Evolutionary conservation across 2,329 filamentous ascomycete genomes (phyloP), one percentile per base, ranked within the genome.

Genomic region (Mycosphaerella arachidis): DNA sequence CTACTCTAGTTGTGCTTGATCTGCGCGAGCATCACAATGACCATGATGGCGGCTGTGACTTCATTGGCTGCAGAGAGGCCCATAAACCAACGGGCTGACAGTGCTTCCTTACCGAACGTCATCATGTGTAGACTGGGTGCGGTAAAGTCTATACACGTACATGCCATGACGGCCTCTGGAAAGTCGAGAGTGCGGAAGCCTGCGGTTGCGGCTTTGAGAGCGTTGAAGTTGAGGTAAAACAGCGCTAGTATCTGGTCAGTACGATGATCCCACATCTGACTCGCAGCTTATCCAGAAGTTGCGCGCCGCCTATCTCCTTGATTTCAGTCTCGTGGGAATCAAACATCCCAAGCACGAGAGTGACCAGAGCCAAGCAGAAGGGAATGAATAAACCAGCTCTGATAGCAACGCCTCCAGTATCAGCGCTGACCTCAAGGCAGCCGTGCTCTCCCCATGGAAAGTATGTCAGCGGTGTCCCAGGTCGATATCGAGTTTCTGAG

Each of bases 1-100:
- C 6, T 10, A 8, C 9, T 6, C 5, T 33, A 53, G 29, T 53
- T 53, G 29, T 37, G 10, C 20, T n/a, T 27, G 33, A 76, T 53
- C 13, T 29, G 12, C 5, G 50, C 29, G 18, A 53, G 50, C 50
- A 53, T 53, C 16, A 20, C 4, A 29, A 20, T 27, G 12, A 50
- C 8, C 20, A 50, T 50, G 5, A 29, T 7, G 1, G 20, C 48
- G 1, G 48, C 16, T 7, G 27, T 13, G 48, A 50, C 10, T 20
- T 50, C 5, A 13, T 50, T 50, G 3, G 27, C 10, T 29, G 48
- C 48, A 13, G 48, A 20, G 7, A 29, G n/a, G 29, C 20, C 2
- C 13, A 50, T 6, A 29, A 50, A 50, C 48, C 48, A 50, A 12
- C 48, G 48, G 13, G 48, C n/a, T 50, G 48, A 16, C 48, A 50